Conservation (phyloP, 371 early-diverging fungal species). For the Actinomortierella wolfii region DNA sequence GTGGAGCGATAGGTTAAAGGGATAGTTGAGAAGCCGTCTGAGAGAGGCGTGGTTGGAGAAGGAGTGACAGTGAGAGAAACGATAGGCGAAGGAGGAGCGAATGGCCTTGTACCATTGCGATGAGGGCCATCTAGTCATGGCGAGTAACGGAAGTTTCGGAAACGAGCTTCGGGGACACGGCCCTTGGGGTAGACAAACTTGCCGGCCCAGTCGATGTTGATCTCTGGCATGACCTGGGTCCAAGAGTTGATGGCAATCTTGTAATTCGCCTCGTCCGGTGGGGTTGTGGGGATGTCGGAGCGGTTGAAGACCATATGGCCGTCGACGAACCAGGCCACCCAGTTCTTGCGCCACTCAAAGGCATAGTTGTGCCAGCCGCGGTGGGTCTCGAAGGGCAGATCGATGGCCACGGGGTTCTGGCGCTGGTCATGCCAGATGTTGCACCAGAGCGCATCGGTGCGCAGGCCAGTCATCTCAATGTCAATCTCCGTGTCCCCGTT, state of each 20-base stretch:
- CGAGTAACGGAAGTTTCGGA: conserved; percentile 20
- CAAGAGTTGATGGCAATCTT: conserved; percentile 41
- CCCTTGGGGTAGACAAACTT: conserved; percentile 27
- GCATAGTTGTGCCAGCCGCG: conserved; percentile 29
- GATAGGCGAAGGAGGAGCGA: no score
- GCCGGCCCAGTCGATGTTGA: conserved; percentile 39
- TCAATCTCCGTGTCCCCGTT: conserved; percentile 40
- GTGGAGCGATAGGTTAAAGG: no score
- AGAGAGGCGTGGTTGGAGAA: no score
- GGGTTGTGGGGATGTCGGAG: conserved; percentile 22
- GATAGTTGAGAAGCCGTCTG: no score
- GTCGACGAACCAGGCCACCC: conserved; percentile 30
- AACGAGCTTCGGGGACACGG: conserved; percentile 15
- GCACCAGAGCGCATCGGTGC: conserved; percentile 30
- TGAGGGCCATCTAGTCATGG: conserved; percentile 5
- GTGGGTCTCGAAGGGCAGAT: conserved; percentile 25
- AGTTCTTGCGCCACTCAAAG: conserved; percentile 27
- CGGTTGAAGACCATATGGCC: conserved; percentile 30
- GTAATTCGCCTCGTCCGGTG: conserved; percentile 22
- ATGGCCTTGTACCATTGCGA: no score
- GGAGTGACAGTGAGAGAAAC: no score
- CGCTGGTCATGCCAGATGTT: conserved; percentile 25
- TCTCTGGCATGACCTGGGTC: conserved; percentile 36
- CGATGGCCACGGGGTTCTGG: conserved; percentile 32
- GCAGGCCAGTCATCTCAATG: conserved; percentile 38